Conservation (phyloP, 257 asterid genomes). For the Fraxinus pennsylvanica region DNA sequence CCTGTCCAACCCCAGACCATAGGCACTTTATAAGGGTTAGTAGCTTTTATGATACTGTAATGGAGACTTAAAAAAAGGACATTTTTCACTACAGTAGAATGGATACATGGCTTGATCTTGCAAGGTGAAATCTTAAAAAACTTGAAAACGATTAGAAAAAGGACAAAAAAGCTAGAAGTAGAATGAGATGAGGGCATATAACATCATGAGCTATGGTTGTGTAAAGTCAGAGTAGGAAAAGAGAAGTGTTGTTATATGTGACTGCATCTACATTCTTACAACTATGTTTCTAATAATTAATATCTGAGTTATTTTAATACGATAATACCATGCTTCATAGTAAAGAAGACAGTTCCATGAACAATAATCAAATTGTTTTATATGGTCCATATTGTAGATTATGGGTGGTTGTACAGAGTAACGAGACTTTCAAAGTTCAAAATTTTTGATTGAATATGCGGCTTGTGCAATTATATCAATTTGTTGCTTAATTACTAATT, state of each 20-base stretch:
- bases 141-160: neutral
- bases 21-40: neutral
- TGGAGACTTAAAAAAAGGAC: neutral
- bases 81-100: neutral
- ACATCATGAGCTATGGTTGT: neutral
- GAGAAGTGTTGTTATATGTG: neutral
- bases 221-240: neutral
- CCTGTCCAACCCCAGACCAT: neutral
- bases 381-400: neutral
- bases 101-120: neutral
- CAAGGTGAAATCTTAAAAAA: neutral
- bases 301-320: neutral
- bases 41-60: neutral
- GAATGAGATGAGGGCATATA: neutral
- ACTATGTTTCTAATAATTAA: neutral
- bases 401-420: neutral
- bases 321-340: neutral
- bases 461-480: neutral
- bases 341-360: neutral
- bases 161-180: neutral
- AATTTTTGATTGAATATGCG: neutral
- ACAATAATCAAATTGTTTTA: neutral
- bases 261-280: neutral
- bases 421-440: neutral
- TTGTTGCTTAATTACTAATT: slow-evolving; percentile 3